phyloP scores from a whole-genome alignment of 2,329 filamentous ascomycete species.

The Bipolaris oryzae region DNA sequence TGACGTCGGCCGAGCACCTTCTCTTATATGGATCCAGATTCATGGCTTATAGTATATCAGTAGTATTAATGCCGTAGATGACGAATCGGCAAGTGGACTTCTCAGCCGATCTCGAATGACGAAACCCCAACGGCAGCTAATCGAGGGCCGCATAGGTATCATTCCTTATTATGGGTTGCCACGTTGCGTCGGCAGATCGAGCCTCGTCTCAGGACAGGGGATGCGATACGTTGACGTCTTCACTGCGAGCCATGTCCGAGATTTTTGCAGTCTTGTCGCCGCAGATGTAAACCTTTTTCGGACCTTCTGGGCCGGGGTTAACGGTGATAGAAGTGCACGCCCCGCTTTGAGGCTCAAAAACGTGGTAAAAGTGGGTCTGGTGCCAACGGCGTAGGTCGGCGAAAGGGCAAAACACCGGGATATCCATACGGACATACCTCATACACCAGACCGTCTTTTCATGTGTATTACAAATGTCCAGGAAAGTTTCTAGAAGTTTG shows the following conservation, averaged over 20 bases:
- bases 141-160: neutral
- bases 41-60: neutral
- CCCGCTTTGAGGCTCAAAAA: conserved; percentile 17
- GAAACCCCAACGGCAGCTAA: conserved; percentile 13
- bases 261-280: conserved; percentile 13
- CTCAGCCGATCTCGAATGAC: conserved; percentile 8
- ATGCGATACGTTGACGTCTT: conserved; percentile 10
- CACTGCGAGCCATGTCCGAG: conserved; percentile 13
- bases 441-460: conserved; percentile 12
- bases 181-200: conserved; percentile 10
- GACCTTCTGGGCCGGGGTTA: conserved; percentile 5
- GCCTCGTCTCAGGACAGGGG: neutral
- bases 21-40: neutral
- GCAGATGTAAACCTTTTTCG: conserved; percentile 5
- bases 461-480: conserved; percentile 32
- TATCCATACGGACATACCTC: conserved; percentile 9
- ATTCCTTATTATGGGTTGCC: conserved; percentile 3
- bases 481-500: conserved; percentile 7
- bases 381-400: conserved; percentile 30
- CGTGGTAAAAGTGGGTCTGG: conserved; percentile 22
- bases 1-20: neutral
- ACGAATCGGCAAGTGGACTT: neutral
- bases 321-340: conserved; percentile 7
- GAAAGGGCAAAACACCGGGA: conserved; percentile 29
- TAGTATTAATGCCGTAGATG: neutral